Base-by-base conservation (phyloP, 768 basidiomycete species). In the Lactarius sp. region DNA sequence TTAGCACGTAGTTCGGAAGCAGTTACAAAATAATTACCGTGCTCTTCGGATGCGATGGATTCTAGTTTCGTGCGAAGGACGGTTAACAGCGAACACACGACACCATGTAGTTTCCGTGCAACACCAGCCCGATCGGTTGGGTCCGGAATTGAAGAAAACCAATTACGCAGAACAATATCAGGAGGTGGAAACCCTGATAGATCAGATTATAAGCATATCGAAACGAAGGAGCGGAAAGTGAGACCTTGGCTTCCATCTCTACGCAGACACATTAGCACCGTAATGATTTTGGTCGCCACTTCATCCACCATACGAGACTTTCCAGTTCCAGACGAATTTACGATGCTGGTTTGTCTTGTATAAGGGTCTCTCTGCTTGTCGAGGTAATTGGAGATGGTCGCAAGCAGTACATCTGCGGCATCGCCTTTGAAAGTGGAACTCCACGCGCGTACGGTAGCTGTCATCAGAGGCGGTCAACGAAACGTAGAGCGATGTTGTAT, bases 281-380 rank as follows among this genome's bases (percentile, higher is more conserved):
- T 53, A 16, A 60, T 60, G 14, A 53, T 37, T 46, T 16, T 36
- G 3, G 2, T 53, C 6, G 20, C 31, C n/a, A 53, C 20, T 53
- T 53, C 36, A 39, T 60, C 52, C 1, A 60, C 59, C 51, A 52
- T 52, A 3, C 51, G 59, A 10, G 41, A 60, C 31, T 60, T 60
- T 1, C 59, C 50, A 0, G 59, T 60, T 22, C 59, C 59, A 10
- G 59, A 27, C 1, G 59, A 60, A 20, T 60, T 60, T 14, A 60
- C 51, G 3, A 60, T 27, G 27, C 27, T 27, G 27, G 27, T 27
- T 2, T 27, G 27, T 27, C 41, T 50, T 4, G 51, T 2, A 20
- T 60, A 42, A 2, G 22, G 6, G 0, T 18, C 3, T 16, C 36
- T 18, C 3, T 9, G 1, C 34, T 14, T 14, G 27, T 20, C 22